These are phyloP conservation scores for Aspergillus proliferans DNA, from an alignment of 2,329 filamentous ascomycete species.

Conservation along the genomic window DNA sequence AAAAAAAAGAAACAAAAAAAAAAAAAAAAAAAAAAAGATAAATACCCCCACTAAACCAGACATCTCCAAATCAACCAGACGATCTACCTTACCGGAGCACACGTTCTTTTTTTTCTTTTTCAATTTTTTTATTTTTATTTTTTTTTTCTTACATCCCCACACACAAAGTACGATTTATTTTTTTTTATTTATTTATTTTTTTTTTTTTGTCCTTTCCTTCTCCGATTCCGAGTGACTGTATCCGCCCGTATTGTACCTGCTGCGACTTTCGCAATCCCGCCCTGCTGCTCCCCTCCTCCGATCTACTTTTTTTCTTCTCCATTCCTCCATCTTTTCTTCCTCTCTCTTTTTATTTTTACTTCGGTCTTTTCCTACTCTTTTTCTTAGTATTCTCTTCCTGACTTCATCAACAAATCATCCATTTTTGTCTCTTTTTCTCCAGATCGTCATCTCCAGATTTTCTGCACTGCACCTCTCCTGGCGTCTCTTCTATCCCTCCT, in stretches of 20 bases:
- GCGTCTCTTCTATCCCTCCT: conserved; percentile 9
- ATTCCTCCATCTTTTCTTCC: conserved; percentile 5
- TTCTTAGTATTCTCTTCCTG: conserved; percentile 1
- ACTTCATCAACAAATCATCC: too few species aligned
- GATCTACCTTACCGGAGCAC: conserved; percentile 14
- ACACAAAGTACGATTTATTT: not conserved
- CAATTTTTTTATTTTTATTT: conserved; percentile 8
- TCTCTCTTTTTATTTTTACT: conserved; percentile 18
- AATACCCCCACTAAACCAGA: conserved; percentile 13
- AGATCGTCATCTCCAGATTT: conserved; percentile 24
- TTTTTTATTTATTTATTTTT: conserved; percentile 9
- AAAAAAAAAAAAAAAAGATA: conserved; percentile 4
- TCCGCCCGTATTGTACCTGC: conserved; percentile 2
- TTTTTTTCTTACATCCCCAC: conserved; percentile 5
- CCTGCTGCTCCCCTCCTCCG: conserved; percentile 19
- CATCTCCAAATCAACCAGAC: conserved; percentile 16
- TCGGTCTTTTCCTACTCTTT: conserved; percentile 1
- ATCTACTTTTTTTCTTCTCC: conserved; percentile 20
- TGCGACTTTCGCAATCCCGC: conserved; percentile 6
- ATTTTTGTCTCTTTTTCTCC: conserved; percentile 13
- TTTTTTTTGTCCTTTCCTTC: conserved; percentile 12
- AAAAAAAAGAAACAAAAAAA: too few species aligned
- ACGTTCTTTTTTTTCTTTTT: conserved; percentile 19
- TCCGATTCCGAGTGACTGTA: conserved; percentile 22
- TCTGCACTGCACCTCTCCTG: conserved; percentile 8